Base-by-base conservation (phyloP, 495 filamentous ascomycete species). In the Chaetomium fimeti region DNA sequence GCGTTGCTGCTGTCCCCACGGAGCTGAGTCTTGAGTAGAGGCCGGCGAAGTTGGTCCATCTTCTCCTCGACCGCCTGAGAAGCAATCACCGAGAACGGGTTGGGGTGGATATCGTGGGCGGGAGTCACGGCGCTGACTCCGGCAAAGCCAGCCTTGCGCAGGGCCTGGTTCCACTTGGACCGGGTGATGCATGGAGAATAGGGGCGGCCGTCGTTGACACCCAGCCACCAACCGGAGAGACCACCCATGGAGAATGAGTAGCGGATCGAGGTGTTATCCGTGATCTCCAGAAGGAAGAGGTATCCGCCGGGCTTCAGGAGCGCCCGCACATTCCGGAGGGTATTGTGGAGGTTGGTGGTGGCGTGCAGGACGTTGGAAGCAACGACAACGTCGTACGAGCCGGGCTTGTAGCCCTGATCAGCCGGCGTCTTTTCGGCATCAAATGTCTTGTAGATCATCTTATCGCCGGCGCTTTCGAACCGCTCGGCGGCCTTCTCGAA, bases 351-450 rank as follows among this genome's bases (percentile, higher is more conserved):
- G 18, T 20, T 1, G 9, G 15, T 8, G 18, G 58, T 60, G 5
- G 58, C 58, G 58, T 36, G 28, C 5, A 60, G 22, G 1, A 40
- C 47, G 1, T 22, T 13, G 24, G 15, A 20, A 5, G 24, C 57
- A 18, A 60, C 29, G 8, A 60, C 45, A 4, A 60, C 9, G 28
- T 60, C 58, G 58, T 60, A 60, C 5, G 45, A 51, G 58, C 51
- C 18, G 5, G 27, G 13, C n/a, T 22, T 24, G 15, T n/a, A 60
- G 1, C 58, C 58, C 24, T 60, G 58, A 2, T 12, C 43, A 0
- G 16, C n/a, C 6, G 20, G 9, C 3, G 24, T 18, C 45, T 38
- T 40, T 3, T 40, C 20, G n/a, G 24, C 18, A 8, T 60, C 58
- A 3, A 60, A 28, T 0, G 20, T 25, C 18, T 49, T 36, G 47